These are phyloP conservation scores for Pezicula radicicola DNA, from an alignment of 2,329 filamentous ascomycete genomes.

Conservation along the genomic window DNA sequence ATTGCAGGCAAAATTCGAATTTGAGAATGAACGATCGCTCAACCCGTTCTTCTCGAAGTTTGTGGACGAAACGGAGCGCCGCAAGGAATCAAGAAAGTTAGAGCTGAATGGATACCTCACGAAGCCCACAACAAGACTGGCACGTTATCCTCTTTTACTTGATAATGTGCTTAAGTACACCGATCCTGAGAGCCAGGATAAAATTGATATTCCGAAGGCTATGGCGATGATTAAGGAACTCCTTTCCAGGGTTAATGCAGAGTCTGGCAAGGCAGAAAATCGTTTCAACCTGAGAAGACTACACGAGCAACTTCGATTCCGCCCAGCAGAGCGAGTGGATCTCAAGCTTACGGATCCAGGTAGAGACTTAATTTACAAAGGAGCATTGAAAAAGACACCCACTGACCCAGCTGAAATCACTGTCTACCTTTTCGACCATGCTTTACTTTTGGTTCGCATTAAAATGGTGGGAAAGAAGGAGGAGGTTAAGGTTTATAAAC, in stretches of 20 bases:
- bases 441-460: constrained; percentile 83
- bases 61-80: constrained; percentile 91
- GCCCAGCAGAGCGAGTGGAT: constrained; percentile 86
- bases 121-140: constrained; percentile 92
- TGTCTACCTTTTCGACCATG: constrained; percentile 94
- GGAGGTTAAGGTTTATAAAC: constrained; percentile 91
- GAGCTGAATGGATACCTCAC: constrained; percentile 97
- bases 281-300: constrained; percentile 92
- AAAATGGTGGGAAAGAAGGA: constrained; percentile 92
- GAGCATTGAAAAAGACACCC: constrained; percentile 86
- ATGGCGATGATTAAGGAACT: constrained; percentile 84
- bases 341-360: constrained; percentile 91
- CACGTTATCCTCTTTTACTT: constrained; percentile 86
- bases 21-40: constrained; percentile 88
- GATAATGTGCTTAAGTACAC: constrained; percentile 93
- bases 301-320: constrained; percentile 88
- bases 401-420: constrained; percentile 88
- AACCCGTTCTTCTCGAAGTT: constrained; percentile 87
- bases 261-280: constrained; percentile 96
- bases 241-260: constrained; percentile 83
- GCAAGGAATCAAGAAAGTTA: constrained; percentile 94
- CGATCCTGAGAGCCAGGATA: constrained; percentile 83
- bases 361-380: constrained; percentile 91
- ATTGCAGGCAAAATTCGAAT: constrained; percentile 94
- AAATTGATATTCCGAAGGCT: constrained; percentile 87